phyloP scores from a whole-genome alignment of 306 rosid species.

The Dryas drummondii region DNA sequence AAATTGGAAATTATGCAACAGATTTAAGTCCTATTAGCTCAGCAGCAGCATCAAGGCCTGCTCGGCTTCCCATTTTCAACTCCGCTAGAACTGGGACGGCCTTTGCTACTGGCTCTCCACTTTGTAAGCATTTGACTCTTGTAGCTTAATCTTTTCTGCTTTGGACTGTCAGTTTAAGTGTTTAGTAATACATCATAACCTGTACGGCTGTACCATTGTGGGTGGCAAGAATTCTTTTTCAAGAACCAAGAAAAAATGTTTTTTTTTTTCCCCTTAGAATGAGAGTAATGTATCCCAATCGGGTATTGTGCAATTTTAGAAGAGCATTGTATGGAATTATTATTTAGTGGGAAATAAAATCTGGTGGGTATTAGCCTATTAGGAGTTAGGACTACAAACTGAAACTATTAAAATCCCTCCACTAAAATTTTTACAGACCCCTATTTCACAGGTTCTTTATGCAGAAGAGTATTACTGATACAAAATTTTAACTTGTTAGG shows the following conservation, averaged over 20 bases:
- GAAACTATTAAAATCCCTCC: neutral
- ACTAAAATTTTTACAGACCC: neutral
- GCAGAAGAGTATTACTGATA: neutral
- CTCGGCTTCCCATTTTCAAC: conserved; percentile 35
- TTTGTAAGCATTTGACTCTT: conserved; percentile 41
- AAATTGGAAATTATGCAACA: conserved; percentile 22
- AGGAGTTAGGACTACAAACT: neutral
- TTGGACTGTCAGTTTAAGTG: neutral
- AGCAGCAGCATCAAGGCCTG: conserved; percentile 34
- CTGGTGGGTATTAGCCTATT: too few species aligned
- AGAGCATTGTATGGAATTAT: neutral
- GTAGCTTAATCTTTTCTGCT: neutral
- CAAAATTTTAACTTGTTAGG: neutral
- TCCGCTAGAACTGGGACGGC: conserved; percentile 35
- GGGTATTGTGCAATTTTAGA: neutral
- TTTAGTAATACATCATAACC: neutral
- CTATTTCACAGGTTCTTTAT: neutral
- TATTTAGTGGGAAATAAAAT: too few species aligned
- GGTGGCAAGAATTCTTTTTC: neutral
- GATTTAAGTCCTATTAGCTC: conserved; percentile 48
- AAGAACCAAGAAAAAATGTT: neutral
- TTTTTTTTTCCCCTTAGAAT: neutral
- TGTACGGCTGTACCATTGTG: neutral
- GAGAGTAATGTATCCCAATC: neutral
- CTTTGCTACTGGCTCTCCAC: conserved; percentile 68